Evolutionary conservation across 495 filamentous ascomycete genomes (phyloP), one percentile per base, ranked within the genome.

Genomic region (Trichoderma reesei): DNA sequence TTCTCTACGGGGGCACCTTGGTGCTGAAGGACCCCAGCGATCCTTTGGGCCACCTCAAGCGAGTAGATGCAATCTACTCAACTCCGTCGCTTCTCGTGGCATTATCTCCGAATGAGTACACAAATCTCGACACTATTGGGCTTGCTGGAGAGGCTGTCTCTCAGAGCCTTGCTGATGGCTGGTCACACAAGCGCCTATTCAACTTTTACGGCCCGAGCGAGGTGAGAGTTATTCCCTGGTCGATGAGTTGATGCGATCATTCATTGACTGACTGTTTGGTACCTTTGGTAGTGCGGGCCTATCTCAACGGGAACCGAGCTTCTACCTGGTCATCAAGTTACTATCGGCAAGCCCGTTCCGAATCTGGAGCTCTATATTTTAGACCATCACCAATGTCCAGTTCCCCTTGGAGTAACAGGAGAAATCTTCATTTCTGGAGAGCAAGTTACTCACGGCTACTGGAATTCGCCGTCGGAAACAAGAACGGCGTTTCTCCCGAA

Each of bases 151-250:
- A 75, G 63, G 42, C 72, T 7, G 67, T 72, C 36, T 54, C 72
- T n/a, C 67, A 71, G 44, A 41, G 42, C 7, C 42, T 73, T 6
- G 64, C 62, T n/a, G 71, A 73, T 42, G 46, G 13, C 20, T 75
- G 73, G 73, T 65, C 70, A 44, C 54, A 38, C 7, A 68, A 65
- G 63, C 60, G 36, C 3, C 39, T 75, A 18, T 68, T 66, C 61
- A 75, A 74, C 64, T 60, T 64, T 34, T 75, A 75, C 65, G 73
- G 73, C 11, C 73, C 73, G 7, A 67, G 67, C 11, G 71, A 75
- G 64, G 65, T 65, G 13, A 72, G 71, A 48, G n/a, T 8, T 26
- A 4, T 20, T 18, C 5, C 3, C 5, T 9, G 14, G 16, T 20
- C 0, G 16, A 26, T n/a, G 44, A 26, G 3, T 18, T 73, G 34